These are phyloP conservation scores for Prototheca cutis DNA, from an alignment of 163 green algal genomes.

Conservation along the genomic window DNA sequence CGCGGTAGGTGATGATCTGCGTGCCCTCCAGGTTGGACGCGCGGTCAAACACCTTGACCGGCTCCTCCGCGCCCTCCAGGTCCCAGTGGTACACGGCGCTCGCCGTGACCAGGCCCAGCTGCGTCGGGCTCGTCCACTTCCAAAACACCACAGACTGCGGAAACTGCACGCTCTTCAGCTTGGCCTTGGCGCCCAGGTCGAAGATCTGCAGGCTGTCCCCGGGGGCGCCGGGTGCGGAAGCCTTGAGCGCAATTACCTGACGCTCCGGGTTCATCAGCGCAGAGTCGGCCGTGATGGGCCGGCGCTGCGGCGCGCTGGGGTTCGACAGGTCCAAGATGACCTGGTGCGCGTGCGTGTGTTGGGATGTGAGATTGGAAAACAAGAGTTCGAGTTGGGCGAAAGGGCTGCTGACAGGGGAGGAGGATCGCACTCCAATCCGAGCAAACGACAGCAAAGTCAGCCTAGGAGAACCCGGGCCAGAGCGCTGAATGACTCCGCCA, in stretches of 20 bases:
- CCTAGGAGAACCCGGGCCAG: no score
- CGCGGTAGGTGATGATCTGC: conserved; percentile 97
- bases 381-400: no score
- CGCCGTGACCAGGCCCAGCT: conserved; percentile 90
- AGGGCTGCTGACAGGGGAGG: no score
- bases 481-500: no score
- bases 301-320: conserved; percentile 65
- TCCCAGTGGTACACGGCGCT: conserved; percentile 94
- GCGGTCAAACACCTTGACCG: conserved; percentile 94
- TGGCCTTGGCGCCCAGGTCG: conserved; percentile 96
- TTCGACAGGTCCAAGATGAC: conserved; percentile 92
- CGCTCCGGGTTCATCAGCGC: conserved; percentile 90
- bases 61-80: conserved; percentile 73
- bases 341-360: conserved; percentile 17
- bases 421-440: no score
- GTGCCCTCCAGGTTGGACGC: conserved; percentile 84
- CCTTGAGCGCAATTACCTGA: conserved; percentile 95
- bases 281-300: conserved; percentile 93
- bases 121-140: conserved; percentile 84
- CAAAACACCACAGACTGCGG: conserved; percentile 95
- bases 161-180: conserved; percentile 95
- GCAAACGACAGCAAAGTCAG: no score
- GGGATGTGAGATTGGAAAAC: no score
- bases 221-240: conserved; percentile 36
- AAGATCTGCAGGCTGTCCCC: conserved; percentile 90